A percentile compares a stretch with the other conserved stretches of the same genome.
These are phyloP conservation scores for Sugiyamaella floridensis DNA, from an alignment of 805 yeast species.

Conservation along the genomic window DNA sequence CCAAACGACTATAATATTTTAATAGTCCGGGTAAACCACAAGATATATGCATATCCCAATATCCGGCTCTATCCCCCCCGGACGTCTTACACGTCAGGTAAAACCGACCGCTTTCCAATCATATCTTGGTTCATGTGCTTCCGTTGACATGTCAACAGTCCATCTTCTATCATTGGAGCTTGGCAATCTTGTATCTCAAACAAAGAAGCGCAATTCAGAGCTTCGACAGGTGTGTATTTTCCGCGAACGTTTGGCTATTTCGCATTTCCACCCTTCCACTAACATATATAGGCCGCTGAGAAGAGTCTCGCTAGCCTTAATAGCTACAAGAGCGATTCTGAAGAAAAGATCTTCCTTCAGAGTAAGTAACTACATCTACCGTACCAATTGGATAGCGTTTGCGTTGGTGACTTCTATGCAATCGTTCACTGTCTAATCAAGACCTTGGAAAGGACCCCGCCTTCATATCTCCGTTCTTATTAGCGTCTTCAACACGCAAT, in stretches of 20 bases:
- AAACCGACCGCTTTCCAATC: background rate
- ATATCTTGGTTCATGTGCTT: background rate
- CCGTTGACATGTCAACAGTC: conserved; percentile 36
- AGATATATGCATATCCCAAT: background rate
- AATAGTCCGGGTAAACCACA: background rate
- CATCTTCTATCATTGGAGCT: conserved; percentile 53
- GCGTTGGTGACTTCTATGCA: background rate
- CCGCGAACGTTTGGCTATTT: no score
- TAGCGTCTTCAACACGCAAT: conserved; percentile 68
- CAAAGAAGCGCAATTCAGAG: conserved; percentile 65
- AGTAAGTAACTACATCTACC: conserved; percentile 14
- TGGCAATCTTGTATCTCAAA: conserved; percentile 52
- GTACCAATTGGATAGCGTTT: background rate
- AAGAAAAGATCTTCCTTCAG: conserved; percentile 20
- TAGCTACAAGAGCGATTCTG: conserved; percentile 25
- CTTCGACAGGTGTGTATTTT: conserved; percentile 46
- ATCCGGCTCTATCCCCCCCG: background rate
- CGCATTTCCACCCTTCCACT: background rate
- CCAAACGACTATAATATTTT: background rate
- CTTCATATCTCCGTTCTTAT: conserved; percentile 60
- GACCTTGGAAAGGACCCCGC: conserved; percentile 42
- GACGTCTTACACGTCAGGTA: background rate
- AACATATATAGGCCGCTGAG: conserved; percentile 27
- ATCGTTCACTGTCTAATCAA: background rate
- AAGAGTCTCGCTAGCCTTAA: conserved; percentile 44